These are phyloP conservation scores for Arabidopsis arenosa DNA, from an alignment of 345 rosid genomes.

Conservation along the genomic window DNA sequence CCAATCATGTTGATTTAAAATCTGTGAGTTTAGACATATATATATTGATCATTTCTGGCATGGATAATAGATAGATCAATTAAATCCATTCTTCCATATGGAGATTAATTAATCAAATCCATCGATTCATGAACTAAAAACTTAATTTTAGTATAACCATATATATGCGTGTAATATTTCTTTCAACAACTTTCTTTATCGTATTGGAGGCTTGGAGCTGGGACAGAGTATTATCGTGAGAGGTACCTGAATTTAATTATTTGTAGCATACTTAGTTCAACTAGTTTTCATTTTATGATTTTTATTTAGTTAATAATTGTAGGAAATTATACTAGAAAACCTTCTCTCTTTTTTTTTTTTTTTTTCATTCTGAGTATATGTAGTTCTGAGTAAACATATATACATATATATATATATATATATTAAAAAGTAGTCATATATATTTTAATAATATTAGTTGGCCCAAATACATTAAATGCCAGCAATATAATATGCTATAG, in stretches of 20 bases:
- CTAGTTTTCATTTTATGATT: background rate
- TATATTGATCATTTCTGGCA: background rate
- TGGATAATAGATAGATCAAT: slow-evolving; percentile 13
- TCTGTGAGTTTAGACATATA: slow-evolving; percentile 24
- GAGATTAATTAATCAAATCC: background rate
- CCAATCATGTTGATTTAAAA: slow-evolving; percentile 11
- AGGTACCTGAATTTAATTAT: background rate
- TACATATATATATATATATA: no score
- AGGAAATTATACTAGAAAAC: background rate
- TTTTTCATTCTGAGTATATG: background rate
- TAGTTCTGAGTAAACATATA: background rate
- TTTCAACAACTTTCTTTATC: background rate
- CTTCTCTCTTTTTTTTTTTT: no score
- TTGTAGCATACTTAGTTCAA: background rate
- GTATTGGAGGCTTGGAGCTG: background rate
- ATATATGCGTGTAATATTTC: background rate
- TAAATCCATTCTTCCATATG: slow-evolving; percentile 4
- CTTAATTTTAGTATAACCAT: background rate
- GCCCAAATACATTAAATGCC: background rate
- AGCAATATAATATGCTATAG: background rate
- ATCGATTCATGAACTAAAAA: slow-evolving; percentile 11
- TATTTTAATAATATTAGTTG: background rate
- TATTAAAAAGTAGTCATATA: background rate
- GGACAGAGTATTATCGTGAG: background rate
- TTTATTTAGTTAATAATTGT: background rate